Conservation (phyloP, 768 basidiomycete genomes). For the Paxillus rubicundulus region DNA sequence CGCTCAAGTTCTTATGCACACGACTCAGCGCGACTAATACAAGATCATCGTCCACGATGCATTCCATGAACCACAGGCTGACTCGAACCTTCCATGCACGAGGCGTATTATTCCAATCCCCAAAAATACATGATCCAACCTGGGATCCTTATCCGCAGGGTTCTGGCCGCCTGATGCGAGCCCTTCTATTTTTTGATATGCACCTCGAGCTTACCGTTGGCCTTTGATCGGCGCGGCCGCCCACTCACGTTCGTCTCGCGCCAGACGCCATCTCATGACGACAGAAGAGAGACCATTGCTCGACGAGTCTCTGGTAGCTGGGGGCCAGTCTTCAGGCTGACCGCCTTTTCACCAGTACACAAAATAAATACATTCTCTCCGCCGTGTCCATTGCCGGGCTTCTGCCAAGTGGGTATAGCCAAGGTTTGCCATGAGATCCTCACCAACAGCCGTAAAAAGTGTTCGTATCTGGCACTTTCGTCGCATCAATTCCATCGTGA, state of each 20-base stretch:
- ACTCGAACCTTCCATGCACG: no score
- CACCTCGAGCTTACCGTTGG: no score
- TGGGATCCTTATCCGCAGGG: no score
- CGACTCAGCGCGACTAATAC: no score
- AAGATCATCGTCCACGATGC: no score
- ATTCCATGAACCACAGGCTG: no score
- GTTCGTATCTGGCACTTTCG: constrained; percentile 62
- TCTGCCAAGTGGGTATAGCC: constrained; percentile 47
- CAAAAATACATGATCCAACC: no score
- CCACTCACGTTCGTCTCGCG: background rate
- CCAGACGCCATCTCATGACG: background rate
- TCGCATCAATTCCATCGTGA: constrained; percentile 72
- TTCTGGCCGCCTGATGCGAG: no score
- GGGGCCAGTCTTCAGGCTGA: background rate
- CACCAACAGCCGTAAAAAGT: constrained; percentile 37
- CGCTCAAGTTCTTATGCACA: no score
- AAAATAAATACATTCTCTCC: constrained; percentile 49
- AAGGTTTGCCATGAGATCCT: background rate
- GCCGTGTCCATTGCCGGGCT: constrained; percentile 58
- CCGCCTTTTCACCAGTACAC: constrained; percentile 46
- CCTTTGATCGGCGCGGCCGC: no score
- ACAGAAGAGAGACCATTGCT: constrained; percentile 1
- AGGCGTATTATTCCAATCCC: no score
- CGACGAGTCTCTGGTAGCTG: background rate
- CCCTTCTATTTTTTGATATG: no score